phyloP scores from a whole-genome alignment of 805 yeast species.

The Zygoascus bituminiphila region DNA sequence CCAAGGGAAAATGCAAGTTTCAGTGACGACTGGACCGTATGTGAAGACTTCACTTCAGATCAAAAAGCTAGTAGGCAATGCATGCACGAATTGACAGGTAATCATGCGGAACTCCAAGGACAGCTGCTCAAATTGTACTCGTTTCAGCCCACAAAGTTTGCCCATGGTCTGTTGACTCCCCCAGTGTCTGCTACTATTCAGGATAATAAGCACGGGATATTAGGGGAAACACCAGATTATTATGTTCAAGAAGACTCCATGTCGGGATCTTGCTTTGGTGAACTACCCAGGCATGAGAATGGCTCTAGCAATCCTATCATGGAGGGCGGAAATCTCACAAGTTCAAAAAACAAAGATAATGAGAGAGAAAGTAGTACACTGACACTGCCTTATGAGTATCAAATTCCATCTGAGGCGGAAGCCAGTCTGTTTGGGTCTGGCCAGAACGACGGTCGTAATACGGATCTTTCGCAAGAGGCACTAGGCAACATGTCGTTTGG shows the following conservation, averaged over 20 bases:
- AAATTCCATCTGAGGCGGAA: not conserved
- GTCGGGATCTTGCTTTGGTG: too few relatives aligned
- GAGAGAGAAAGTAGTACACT: too few relatives aligned
- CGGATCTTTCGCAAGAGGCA: not conserved
- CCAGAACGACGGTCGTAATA: not conserved
- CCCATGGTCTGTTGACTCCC: constrained; percentile 7
- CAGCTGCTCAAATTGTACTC: constrained; percentile 13
- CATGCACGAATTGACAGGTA: constrained; percentile 14
- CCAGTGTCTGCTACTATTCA: constrained; percentile 8
- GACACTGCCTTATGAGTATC: not conserved
- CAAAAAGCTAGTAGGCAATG: constrained; percentile 9
- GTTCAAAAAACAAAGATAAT: too few relatives aligned
- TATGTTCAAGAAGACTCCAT: too few relatives aligned
- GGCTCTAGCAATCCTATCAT: not conserved
- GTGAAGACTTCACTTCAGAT: constrained; percentile 15
- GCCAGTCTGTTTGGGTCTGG: not conserved
- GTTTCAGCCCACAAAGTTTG: constrained; percentile 17
- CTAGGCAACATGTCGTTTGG: not conserved
- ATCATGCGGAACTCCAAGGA: constrained; percentile 8
- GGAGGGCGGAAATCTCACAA: not conserved
- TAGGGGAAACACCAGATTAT: not conserved
- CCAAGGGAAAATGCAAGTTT: not conserved
- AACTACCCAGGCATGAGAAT: not conserved
- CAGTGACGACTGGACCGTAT: constrained; percentile 10
- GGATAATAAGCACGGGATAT: not conserved